A percentile compares a stretch with the other conserved stretches of the same genome.
phyloP scores from a whole-genome alignment of 2,329 filamentous ascomycete species.

The Gaeumannomyces tritici region DNA sequence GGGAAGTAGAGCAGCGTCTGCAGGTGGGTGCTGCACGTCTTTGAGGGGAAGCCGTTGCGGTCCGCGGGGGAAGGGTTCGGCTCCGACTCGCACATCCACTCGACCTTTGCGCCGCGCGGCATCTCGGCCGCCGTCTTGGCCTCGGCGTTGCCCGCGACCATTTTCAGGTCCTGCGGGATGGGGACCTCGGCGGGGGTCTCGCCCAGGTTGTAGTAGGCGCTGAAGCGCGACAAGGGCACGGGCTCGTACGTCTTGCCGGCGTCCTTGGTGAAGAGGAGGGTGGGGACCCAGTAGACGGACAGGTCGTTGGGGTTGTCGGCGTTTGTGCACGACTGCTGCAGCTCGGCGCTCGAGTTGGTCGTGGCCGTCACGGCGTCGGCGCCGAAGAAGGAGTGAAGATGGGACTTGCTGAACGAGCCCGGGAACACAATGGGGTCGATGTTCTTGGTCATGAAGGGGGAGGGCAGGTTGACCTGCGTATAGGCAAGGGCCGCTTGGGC shows the following conservation, averaged over 20 bases:
- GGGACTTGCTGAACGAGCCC: conserved; percentile 24
- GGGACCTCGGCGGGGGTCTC: conserved; percentile 25
- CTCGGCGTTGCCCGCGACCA: conserved; percentile 29
- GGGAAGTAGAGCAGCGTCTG: conserved; percentile 33
- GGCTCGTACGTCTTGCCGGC: conserved; percentile 22
- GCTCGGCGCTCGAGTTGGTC: conserved; percentile 21
- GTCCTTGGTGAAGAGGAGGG: conserved; percentile 28
- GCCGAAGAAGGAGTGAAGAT: conserved; percentile 34
- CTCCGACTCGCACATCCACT: conserved; percentile 1
- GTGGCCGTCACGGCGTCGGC: conserved; percentile 29
- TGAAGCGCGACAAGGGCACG: conserved; percentile 19
- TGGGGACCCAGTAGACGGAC: conserved; percentile 33
- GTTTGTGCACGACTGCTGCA: conserved; percentile 29
- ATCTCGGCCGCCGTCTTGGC: conserved; percentile 20
- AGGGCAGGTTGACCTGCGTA: conserved; percentile 6
- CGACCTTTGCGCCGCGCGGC: background rate
- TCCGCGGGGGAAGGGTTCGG: background rate
- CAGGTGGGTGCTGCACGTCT: conserved; percentile 30
- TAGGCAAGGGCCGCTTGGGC: conserved; percentile 2
- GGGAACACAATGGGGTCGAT: conserved; percentile 33
- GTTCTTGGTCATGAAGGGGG: conserved; percentile 31
- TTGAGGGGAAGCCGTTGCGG: background rate
- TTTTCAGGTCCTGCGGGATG: conserved; percentile 31
- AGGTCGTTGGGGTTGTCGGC: conserved; percentile 33
- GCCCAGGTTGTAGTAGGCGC: conserved; percentile 29